Percentiles rank a stretch among this genome's conserved stretches.
These are phyloP conservation scores for Gnomoniopsis sp. DNA, from an alignment of 2,329 filamentous ascomycete species.

Conservation along the genomic window DNA sequence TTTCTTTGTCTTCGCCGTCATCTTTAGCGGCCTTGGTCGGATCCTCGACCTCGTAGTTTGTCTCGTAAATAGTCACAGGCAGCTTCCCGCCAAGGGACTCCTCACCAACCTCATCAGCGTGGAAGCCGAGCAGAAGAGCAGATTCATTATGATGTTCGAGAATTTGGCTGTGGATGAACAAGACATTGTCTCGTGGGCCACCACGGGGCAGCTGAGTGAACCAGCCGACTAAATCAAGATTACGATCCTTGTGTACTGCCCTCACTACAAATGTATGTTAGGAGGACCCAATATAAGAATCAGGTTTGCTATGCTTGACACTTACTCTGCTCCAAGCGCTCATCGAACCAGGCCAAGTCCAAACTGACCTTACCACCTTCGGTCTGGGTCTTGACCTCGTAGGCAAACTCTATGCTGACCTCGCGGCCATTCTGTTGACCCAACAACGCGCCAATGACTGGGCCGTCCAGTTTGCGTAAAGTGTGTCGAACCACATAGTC, in stretches of 20 bases:
- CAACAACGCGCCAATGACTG: conserved; percentile 81
- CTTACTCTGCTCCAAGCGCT: conserved; percentile 82
- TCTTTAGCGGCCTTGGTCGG: conserved; percentile 34
- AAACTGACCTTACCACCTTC: conserved; percentile 58
- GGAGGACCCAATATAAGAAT: not conserved
- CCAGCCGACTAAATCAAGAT: conserved; percentile 87
- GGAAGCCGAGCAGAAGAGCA: conserved; percentile 83
- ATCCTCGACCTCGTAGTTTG: conserved; percentile 70
- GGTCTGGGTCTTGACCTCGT: conserved; percentile 65
- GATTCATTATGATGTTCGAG: conserved; percentile 74
- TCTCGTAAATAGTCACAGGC: conserved; percentile 89
- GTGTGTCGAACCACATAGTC: conserved; percentile 94
- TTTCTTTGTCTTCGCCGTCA: conserved; percentile 64
- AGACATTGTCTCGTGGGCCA: conserved; percentile 66
- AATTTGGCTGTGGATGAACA: conserved; percentile 76
- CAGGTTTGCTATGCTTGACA: conserved; percentile 10
- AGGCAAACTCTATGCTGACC: conserved; percentile 89
- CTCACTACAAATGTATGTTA: conserved; percentile 56
- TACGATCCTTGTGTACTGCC: conserved; percentile 79
- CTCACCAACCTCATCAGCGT: conserved; percentile 58
- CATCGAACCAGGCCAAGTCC: conserved; percentile 68
- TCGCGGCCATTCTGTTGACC: conserved; percentile 89
- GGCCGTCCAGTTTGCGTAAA: conserved; percentile 69
- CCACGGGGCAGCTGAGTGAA: conserved; percentile 73
- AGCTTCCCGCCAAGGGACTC: conserved; percentile 69